These are phyloP conservation scores for Tylopilus sp. DNA, from an alignment of 768 basidiomycete species.

Conservation along the genomic window DNA sequence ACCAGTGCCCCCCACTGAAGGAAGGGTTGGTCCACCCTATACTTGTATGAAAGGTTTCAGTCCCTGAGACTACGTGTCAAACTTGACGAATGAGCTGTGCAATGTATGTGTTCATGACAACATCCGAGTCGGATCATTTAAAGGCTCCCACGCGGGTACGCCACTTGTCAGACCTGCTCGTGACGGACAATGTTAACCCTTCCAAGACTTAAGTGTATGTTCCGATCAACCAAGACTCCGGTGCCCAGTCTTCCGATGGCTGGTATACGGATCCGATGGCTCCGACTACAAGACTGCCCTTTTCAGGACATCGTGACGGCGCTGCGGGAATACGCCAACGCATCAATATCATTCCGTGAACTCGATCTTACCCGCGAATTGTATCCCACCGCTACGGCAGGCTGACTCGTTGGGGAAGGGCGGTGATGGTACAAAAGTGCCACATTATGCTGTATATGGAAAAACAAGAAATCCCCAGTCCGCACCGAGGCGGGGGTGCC, in stretches of 20 bases:
- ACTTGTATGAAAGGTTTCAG: background rate
- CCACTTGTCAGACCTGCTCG: background rate
- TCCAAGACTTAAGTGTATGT: no score
- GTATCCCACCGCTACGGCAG: background rate
- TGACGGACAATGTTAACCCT: no score
- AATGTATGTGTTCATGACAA: background rate
- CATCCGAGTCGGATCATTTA: no score
- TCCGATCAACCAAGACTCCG: no score
- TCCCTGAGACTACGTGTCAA: background rate
- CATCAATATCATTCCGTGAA: background rate
- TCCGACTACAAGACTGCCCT: background rate
- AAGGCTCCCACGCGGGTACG: background rate
- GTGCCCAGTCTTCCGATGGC: background rate
- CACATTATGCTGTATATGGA: background rate
- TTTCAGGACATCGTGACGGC: background rate
- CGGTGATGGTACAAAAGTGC: background rate
- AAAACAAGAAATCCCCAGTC: no score
- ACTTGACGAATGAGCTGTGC: background rate
- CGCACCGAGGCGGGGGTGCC: background rate
- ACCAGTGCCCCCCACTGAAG: background rate
- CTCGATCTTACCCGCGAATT: background rate
- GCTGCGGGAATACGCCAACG: background rate
- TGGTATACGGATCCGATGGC: background rate
- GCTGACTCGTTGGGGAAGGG: background rate
- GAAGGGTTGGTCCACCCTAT: background rate